phyloP scores from a whole-genome alignment of 768 basidiomycete genomes.

The Gloeophyllum trabeum region DNA sequence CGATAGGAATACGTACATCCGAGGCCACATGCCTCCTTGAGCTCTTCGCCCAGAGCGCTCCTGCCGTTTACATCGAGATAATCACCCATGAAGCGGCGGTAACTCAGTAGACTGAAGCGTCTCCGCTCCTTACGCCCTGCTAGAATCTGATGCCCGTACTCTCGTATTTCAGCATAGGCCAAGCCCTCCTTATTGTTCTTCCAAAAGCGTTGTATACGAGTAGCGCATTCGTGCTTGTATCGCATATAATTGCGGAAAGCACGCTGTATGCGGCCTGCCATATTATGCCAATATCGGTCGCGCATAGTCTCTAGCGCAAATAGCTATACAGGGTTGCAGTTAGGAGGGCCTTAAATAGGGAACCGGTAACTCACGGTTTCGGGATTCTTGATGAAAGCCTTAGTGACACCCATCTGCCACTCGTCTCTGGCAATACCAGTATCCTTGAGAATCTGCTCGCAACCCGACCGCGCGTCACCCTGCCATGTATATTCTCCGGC shows the following conservation, averaged over 20 bases:
- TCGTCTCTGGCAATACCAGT: slow-evolving; percentile 94
- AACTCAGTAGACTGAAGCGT: slow-evolving; percentile 87
- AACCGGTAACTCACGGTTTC: slow-evolving; percentile 60
- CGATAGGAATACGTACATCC: slow-evolving; percentile 38
- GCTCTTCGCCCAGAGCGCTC: slow-evolving; percentile 63
- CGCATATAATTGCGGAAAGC: slow-evolving; percentile 94
- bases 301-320: slow-evolving; percentile 99
- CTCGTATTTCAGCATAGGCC: slow-evolving; percentile 82
- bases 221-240: slow-evolving; percentile 90
- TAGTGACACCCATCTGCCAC: slow-evolving; percentile 99
- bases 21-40: slow-evolving; percentile 63
- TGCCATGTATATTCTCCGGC: slow-evolving; percentile 98
- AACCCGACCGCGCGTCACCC: slow-evolving; percentile 84
- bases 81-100: slow-evolving; percentile 92
- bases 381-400: slow-evolving; percentile 99
- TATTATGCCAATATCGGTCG: slow-evolving; percentile 99
- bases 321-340: slow-evolving; percentile 39
- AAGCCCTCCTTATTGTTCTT: slow-evolving; percentile 94
- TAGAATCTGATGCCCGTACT: slow-evolving; percentile 89
- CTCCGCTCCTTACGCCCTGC: slow-evolving; percentile 89
- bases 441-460: slow-evolving; percentile 85
- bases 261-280: slow-evolving; percentile 94
- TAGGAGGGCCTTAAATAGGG: background rate
- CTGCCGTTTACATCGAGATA: slow-evolving; percentile 87
- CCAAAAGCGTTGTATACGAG: slow-evolving; percentile 96